Evolutionary conservation across 805 yeast genomes (phyloP).

Genomic region (Candida cerambycidarum): DNA sequence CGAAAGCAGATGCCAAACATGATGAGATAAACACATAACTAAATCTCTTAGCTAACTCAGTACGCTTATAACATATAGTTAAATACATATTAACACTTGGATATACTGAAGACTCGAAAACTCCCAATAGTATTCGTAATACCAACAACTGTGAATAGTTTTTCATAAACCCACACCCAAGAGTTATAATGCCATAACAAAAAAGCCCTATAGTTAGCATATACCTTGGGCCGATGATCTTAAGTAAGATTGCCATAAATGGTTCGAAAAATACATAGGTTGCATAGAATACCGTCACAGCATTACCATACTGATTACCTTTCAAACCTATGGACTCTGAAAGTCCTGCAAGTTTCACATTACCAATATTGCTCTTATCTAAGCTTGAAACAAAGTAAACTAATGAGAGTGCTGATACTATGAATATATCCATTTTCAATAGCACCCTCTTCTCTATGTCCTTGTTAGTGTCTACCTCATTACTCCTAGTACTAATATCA

Average conservation of each 20-base stretch:
- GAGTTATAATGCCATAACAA: constrained; percentile 20
- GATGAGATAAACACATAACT: constrained; percentile 33
- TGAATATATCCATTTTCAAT: constrained; percentile 41
- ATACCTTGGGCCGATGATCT: constrained; percentile 4
- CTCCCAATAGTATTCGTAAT: constrained; percentile 50
- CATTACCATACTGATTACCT: constrained; percentile 41
- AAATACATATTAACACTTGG: constrained; percentile 46
- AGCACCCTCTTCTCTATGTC: constrained; percentile 28
- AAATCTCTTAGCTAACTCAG: constrained; percentile 21
- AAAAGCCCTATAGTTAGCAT: constrained; percentile 3
- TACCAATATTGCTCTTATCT: constrained; percentile 60
- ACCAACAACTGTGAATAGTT: constrained; percentile 45
- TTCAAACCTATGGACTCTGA: constrained; percentile 37
- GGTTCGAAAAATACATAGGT: constrained; percentile 46
- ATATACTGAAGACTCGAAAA: constrained; percentile 52
- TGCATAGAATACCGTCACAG: constrained; percentile 46
- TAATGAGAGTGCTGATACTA: constrained; percentile 43
- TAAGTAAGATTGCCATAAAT: constrained; percentile 15
- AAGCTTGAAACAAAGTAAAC: constrained; percentile 48
- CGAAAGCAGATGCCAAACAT: constrained; percentile 73
- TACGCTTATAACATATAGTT: constrained; percentile 16
- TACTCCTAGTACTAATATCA: neutral
- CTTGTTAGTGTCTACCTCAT: neutral
- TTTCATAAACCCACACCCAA: constrained; percentile 43
- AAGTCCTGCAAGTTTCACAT: constrained; percentile 57